A percentile compares a stretch with the other conserved stretches of the same genome.
Conservation (phyloP, 202 grass and related monocot genomes). For the Musa balbisiana region DNA sequence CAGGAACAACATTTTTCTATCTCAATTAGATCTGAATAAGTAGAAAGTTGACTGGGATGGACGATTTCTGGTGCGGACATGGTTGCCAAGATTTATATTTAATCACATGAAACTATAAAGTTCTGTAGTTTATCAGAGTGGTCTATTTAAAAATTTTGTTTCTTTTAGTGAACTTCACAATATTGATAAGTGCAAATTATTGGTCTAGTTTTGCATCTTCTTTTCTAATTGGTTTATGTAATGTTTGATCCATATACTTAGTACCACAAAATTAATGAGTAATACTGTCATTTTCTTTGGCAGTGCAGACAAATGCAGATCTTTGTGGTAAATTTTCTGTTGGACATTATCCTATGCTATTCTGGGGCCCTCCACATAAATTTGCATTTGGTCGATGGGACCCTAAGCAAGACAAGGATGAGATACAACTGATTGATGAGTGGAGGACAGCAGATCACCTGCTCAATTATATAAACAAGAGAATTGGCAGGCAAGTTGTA, state of each 20-base stretch:
- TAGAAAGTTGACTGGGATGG: too few relatives aligned
- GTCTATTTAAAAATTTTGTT: not conserved
- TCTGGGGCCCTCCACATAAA: conserved; percentile 74
- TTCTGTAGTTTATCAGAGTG: not conserved
- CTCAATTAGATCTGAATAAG: too few relatives aligned
- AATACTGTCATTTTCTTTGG: conserved; percentile 58
- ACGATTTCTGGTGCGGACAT: not conserved
- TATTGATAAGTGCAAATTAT: not conserved
- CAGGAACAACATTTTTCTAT: too few relatives aligned
- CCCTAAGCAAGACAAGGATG: conserved; percentile 75
- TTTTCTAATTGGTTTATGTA: not conserved
- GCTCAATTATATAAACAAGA: conserved; percentile 95
- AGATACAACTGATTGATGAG: conserved; percentile 74
- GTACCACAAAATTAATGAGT: not conserved
- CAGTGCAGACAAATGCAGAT: conserved; percentile 72
- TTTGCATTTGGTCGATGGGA: conserved; percentile 56
- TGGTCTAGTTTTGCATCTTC: not conserved
- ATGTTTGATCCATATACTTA: not conserved
- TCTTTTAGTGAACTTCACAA: not conserved
- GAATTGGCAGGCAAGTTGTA: conserved; percentile 59
- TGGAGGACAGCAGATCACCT: conserved; percentile 76
- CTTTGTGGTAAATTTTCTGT: conserved; percentile 91
- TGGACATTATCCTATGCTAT: conserved; percentile 72
- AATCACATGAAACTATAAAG: not conserved
- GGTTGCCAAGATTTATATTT: not conserved